These are phyloP conservation scores for Tympanopsis confertula DNA, from an alignment of 2,329 filamentous ascomycete species.

Conservation along the genomic window DNA sequence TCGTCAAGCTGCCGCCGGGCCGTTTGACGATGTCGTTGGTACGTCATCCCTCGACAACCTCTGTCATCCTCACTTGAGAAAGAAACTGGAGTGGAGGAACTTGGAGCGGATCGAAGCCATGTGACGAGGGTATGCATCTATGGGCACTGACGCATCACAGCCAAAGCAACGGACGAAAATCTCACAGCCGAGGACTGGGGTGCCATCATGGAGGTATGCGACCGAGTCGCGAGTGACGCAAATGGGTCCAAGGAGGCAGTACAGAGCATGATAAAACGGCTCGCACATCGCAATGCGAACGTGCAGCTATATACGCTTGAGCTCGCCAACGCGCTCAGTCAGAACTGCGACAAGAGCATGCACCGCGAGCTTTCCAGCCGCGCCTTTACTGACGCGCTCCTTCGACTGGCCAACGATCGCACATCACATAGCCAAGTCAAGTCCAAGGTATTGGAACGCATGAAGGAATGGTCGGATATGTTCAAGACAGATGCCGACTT, in stretches of 20 bases:
- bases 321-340: slow-evolving; percentile 81
- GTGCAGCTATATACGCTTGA: slow-evolving; percentile 92
- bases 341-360: slow-evolving; percentile 79
- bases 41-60: background rate
- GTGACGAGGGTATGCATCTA: slow-evolving; percentile 8
- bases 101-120: slow-evolving; percentile 6
- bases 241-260: slow-evolving; percentile 71
- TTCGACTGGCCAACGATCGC: slow-evolving; percentile 81
- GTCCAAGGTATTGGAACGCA: slow-evolving; percentile 89
- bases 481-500: slow-evolving; percentile 80
- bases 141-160: slow-evolving; percentile 17
- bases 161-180: slow-evolving; percentile 90
- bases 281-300: slow-evolving; percentile 89
- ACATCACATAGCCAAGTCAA: slow-evolving; percentile 96
- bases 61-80: background rate
- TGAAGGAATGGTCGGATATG: slow-evolving; percentile 94
- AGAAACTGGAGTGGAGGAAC: slow-evolving; percentile 1
- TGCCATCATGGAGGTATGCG: slow-evolving; percentile 50
- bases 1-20: slow-evolving; percentile 41
- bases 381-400: slow-evolving; percentile 85
- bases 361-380: slow-evolving; percentile 83
- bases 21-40: slow-evolving; percentile 47
- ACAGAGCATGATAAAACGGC: slow-evolving; percentile 78
- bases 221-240: slow-evolving; percentile 30
- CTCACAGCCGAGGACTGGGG: slow-evolving; percentile 71